These are phyloP conservation scores for Coleophoma crateriformis DNA, from an alignment of 2,329 filamentous ascomycete species.

Conservation along the genomic window DNA sequence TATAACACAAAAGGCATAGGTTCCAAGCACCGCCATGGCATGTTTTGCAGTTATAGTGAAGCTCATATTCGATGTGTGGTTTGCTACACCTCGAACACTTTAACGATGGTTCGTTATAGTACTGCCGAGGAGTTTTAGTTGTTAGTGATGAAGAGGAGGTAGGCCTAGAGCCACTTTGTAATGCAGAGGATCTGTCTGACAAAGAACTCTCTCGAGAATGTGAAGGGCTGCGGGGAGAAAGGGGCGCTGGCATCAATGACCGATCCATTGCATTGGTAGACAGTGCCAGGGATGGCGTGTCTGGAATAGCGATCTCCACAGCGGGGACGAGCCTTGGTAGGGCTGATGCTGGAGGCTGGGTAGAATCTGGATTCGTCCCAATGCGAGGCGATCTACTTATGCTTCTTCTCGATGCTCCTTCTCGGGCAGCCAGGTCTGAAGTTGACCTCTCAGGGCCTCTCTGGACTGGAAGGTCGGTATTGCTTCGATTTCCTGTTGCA, in stretches of 20 bases:
- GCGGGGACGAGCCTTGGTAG: too few relatives aligned
- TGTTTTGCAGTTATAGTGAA: conserved; percentile 76
- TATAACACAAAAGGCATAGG: conserved; percentile 78
- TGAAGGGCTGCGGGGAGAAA: conserved; percentile 17
- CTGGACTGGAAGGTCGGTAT: conserved; percentile 19
- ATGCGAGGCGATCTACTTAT: too few relatives aligned
- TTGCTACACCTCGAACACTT: conserved; percentile 67
- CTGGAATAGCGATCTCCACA: too few relatives aligned
- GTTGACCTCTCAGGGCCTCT: conserved; percentile 14
- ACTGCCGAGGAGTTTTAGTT: conserved; percentile 28
- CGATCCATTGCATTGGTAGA: conserved; percentile 7
- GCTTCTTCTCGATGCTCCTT: too few relatives aligned
- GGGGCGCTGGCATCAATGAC: conserved; percentile 19
- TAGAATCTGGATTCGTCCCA: too few relatives aligned
- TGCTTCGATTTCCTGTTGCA: conserved; percentile 17
- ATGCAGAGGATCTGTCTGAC: conserved; percentile 20
- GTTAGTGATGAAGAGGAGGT: conserved; percentile 23
- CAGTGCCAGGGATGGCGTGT: too few relatives aligned
- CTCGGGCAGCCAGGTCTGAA: not conserved
- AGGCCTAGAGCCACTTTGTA: conserved; percentile 23
- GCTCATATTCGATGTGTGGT: conserved; percentile 71
- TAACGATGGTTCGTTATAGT: conserved; percentile 67
- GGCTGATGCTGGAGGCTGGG: too few relatives aligned
- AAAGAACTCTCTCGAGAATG: conserved; percentile 10
- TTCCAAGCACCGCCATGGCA: conserved; percentile 71